Evolutionary conservation across 2,329 filamentous ascomycete species (phyloP), one percentile per base, ranked within the genome.

Genomic region (Chaetomium strumarium): DNA sequence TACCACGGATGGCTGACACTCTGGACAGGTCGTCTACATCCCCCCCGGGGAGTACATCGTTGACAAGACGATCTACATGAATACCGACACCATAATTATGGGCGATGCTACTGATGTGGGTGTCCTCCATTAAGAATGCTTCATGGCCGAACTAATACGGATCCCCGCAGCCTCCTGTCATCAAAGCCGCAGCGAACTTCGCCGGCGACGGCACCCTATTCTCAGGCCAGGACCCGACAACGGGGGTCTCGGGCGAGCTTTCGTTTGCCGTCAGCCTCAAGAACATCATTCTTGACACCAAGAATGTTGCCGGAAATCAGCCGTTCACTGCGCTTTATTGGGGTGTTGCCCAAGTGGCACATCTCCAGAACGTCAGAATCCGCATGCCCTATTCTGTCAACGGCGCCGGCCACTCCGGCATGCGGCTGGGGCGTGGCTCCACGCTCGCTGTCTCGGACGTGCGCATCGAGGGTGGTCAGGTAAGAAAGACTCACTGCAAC

Each of bases 61-160:
- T 47, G 64, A 60, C 51, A 47, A 66, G 43, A 73, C 72, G 1
- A 69, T 75, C 33, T 46, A 59, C 5, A 69, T 74, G 67, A 70
- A 71, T 49, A 73, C 72, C 0, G 72, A 73, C 43, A 75, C 72
- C 6, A 68, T 75, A 33, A 57, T 75, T 41, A 73, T 75, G 68
- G 72, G 72, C n/a, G 72, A 75, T 54, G 67, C 72, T 1, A 72
- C 68, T 4, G 64, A 73, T 48, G 68, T 68, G 20, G 62, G 66
- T 58, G 7, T 10, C 11, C 7, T 12, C 9, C 9, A 24, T 29
- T 5, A 5, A 1, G 16, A 6, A 40, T 4, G n/a, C n/a, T n/a
- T n/a, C n/a, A n/a, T n/a, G n/a, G n/a, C n/a, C n/a, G n/a, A n/a
- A n/a, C n/a, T n/a, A n/a, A n/a, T n/a, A n/a, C n/a, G n/a, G 24